Conservation (phyloP, 805 yeast species). For the Candida loeiensis region DNA sequence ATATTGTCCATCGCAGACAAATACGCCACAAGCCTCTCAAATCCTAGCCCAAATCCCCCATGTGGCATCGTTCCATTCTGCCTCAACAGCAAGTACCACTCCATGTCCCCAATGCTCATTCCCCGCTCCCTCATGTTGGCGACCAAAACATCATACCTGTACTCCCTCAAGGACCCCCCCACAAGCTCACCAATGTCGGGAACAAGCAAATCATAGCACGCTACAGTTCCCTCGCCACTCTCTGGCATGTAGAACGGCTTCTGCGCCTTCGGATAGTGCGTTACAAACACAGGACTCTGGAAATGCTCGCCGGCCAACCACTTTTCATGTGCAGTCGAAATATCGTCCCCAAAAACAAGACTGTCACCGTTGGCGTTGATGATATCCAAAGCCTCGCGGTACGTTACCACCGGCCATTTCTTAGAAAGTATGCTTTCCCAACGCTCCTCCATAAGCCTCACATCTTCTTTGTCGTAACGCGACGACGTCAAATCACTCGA, state of each 20-base stretch:
- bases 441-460: slow-evolving; percentile 39
- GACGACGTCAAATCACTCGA: slow-evolving; percentile 31
- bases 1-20: slow-evolving; percentile 73
- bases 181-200: slow-evolving; percentile 92
- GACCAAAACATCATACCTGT: slow-evolving; percentile 46
- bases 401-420: slow-evolving; percentile 69
- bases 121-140: slow-evolving; percentile 48
- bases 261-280: slow-evolving; percentile 73
- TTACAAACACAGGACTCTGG: slow-evolving; percentile 78
- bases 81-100: slow-evolving; percentile 80
- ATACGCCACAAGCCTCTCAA: slow-evolving; percentile 78
- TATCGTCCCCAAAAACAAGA: slow-evolving; percentile 49
- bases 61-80: slow-evolving; percentile 83
- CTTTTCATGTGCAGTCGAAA: slow-evolving; percentile 87
- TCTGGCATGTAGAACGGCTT: slow-evolving; percentile 92
- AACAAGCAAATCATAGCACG: slow-evolving; percentile 82
- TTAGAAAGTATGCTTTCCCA: slow-evolving; percentile 54
- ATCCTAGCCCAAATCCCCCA: slow-evolving; percentile 97
- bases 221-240: slow-evolving; percentile 57
- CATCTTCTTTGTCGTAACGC: slow-evolving; percentile 37
- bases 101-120: slow-evolving; percentile 59
- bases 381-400: slow-evolving; percentile 67
- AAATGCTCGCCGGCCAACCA: slow-evolving; percentile 74
- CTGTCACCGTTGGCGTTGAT: slow-evolving; percentile 16
- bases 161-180: slow-evolving; percentile 94